phyloP scores from a whole-genome alignment of 352 stramenopile genomes.

The Globisporangium nodosum region DNA sequence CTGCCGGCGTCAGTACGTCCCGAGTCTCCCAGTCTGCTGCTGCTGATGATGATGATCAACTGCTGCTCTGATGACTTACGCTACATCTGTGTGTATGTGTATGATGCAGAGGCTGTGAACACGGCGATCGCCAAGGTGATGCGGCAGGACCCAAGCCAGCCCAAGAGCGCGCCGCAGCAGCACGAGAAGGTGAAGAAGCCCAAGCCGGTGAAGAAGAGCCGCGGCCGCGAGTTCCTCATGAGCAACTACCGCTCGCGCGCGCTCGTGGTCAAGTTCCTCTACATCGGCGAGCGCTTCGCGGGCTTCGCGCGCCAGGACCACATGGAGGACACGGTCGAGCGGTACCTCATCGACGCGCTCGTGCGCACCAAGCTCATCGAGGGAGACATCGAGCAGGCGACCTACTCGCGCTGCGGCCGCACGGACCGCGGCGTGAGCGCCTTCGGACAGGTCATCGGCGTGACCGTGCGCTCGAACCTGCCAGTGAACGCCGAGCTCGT shows the following conservation, averaged over 20 bases:
- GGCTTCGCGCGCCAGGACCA: slow-evolving; percentile 87
- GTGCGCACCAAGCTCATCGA: slow-evolving; percentile 89
- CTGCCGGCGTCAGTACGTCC: slow-evolving; percentile 56
- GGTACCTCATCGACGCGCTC: slow-evolving; percentile 92
- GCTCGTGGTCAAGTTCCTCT: slow-evolving; percentile 82
- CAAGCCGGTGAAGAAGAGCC: slow-evolving; percentile 28
- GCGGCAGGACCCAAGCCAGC: slow-evolving; percentile 10
- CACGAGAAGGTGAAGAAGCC: slow-evolving; percentile 47
- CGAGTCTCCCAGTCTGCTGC: not conserved
- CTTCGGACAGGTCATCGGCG: slow-evolving; percentile 72
- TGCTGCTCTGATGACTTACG: not conserved
- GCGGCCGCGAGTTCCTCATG: slow-evolving; percentile 58
- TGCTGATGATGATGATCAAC: not conserved
- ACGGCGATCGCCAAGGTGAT: slow-evolving; percentile 72
- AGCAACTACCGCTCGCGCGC: slow-evolving; percentile 68
- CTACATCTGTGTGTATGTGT: not conserved
- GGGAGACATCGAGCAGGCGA: slow-evolving; percentile 54
- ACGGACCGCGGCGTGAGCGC: slow-evolving; percentile 96
- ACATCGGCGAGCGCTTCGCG: slow-evolving; percentile 83
- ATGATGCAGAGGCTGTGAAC: slow-evolving; percentile 46
- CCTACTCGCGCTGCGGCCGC: slow-evolving; percentile 95
- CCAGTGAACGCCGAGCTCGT: slow-evolving; percentile 57
- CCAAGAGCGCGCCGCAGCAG: slow-evolving; percentile 1
- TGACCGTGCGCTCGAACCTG: slow-evolving; percentile 73
- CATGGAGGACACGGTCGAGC: slow-evolving; percentile 92